phyloP scores from a whole-genome alignment of 257 asterid genomes.

The Lithospermum erythrorhizon region DNA sequence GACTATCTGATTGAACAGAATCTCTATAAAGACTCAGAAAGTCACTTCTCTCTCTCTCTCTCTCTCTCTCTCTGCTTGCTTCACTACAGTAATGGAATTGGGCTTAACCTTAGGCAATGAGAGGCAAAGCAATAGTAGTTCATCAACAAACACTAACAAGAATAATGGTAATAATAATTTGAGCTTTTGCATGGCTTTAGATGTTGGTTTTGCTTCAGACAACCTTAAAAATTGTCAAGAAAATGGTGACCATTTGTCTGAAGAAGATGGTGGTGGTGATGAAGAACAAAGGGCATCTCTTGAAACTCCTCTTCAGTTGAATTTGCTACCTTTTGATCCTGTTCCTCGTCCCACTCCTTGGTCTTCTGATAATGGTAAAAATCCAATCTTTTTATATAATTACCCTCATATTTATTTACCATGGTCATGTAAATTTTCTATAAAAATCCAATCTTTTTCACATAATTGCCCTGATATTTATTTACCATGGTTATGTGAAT shows the following conservation, averaged over 20 bases:
- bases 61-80: neutral
- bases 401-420: too few relatives aligned
- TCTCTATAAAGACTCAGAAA: slow-evolving; percentile 48
- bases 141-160: neutral
- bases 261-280: slow-evolving; percentile 11
- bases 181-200: slow-evolving; percentile 49
- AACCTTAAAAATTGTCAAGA: slow-evolving; percentile 14
- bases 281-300: slow-evolving; percentile 6
- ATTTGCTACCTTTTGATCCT: slow-evolving; percentile 47
- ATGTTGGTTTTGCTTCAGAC: slow-evolving; percentile 15
- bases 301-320: slow-evolving; percentile 38
- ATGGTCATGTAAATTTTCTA: too few relatives aligned
- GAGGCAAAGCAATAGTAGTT: neutral
- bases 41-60: slow-evolving; percentile 13
- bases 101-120: slow-evolving; percentile 50
- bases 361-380: slow-evolving; percentile 60
- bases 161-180: slow-evolving; percentile 18
- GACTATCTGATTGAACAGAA: slow-evolving; percentile 25
- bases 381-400: neutral
- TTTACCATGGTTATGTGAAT: too few relatives aligned
- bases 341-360: slow-evolving; percentile 36
- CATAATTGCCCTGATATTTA: too few relatives aligned
- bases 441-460: slow-evolving; percentile 5
- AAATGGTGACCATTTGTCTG: neutral
- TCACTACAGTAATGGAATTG: slow-evolving; percentile 40